Evolutionary conservation across 106 monocot species (phyloP), one percentile per base, ranked within the genome.

Genomic region (Xerophyta viscosa): DNA sequence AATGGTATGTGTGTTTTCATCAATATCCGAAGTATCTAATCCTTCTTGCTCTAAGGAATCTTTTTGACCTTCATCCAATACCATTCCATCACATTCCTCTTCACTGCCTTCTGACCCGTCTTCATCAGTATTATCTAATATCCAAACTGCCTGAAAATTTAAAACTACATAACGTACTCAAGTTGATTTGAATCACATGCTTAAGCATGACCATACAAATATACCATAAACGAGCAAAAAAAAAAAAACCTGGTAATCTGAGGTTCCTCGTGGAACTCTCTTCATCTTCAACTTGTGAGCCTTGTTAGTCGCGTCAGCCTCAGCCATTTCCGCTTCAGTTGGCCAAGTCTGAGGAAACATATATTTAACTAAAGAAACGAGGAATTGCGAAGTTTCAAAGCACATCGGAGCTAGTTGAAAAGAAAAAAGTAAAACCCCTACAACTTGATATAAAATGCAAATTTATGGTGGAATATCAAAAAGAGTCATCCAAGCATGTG

Each of bases 141-240:
- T 96, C 94, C 94, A 96, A 47, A 88, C 67, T 70, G 94, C 94
- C 94, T 96, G 53, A 3, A 68, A 3, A 64, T 42, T 56, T n/a
- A n/a, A n/a, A n/a, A n/a, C n/a, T n/a, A n/a, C n/a, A n/a, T n/a
- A n/a, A n/a, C n/a, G n/a, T n/a, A n/a, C n/a, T n/a, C n/a, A n/a
- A n/a, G n/a, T n/a, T n/a, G n/a, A n/a, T n/a, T n/a, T n/a, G n/a
- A n/a, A n/a, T n/a, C n/a, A n/a, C n/a, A n/a, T n/a, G n/a, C n/a
- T n/a, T 33, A 44, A 17, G 4, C 43, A 44, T 44, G 20, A 37
- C 17, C 6, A 22, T 5, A 3, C 15, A 3, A 24, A 12, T 24
- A 44, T 17, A 14, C 31, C n/a, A n/a, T n/a, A n/a, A n/a, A n/a
- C n/a, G n/a, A n/a, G n/a, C n/a, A n/a, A 48, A 15, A 33, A 49